These are phyloP conservation scores for Graphilbum fragrans DNA, from an alignment of 2,329 filamentous ascomycete species.

Conservation along the genomic window DNA sequence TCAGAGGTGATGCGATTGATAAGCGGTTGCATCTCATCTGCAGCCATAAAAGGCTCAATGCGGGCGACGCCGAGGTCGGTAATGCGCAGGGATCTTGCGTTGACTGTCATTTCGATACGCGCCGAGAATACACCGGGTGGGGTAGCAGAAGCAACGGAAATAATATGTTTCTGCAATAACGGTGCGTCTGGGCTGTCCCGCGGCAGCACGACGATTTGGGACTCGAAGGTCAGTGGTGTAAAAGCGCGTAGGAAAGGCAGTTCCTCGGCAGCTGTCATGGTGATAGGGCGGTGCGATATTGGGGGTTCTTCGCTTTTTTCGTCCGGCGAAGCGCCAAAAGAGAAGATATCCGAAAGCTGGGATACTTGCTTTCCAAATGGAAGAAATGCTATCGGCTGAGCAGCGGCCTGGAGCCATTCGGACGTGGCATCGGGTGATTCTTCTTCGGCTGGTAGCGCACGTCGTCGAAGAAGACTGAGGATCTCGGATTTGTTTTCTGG, in stretches of 20 bases:
- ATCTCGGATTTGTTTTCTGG: conserved; percentile 21
- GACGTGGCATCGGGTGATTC: conserved; percentile 18
- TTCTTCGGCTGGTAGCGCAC: conserved; percentile 24
- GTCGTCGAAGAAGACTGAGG: conserved; percentile 26
- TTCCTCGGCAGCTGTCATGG: conserved; percentile 50
- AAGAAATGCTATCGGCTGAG: conserved; percentile 39
- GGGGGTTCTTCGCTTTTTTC: conserved; percentile 25
- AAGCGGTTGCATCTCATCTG: conserved; percentile 44
- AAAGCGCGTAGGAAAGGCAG: conserved; percentile 61
- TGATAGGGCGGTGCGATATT: conserved; percentile 52
- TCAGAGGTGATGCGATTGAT: conserved; percentile 25
- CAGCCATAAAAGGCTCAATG: conserved; percentile 41
- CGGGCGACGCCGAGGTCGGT: conserved; percentile 37
- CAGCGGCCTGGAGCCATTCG: conserved; percentile 33
- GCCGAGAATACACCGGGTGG: conserved; percentile 45
- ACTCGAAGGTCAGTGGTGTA: conserved; percentile 52
- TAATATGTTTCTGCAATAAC: conserved; percentile 40
- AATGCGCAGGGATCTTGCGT: conserved; percentile 39
- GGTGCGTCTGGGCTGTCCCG: conserved; percentile 4
- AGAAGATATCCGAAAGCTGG: conserved; percentile 13
- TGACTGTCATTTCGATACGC: conserved; percentile 44
- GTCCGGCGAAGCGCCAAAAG: conserved; percentile 8
- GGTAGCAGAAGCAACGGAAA: conserved; percentile 33
- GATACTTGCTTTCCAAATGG: conserved; percentile 31
- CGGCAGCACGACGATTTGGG: conserved; percentile 35